Percentiles rank a stretch among this genome's conserved stretches.
These are phyloP conservation scores for Catunica adiposa DNA, from an alignment of 2,329 filamentous ascomycete species.

Conservation along the genomic window DNA sequence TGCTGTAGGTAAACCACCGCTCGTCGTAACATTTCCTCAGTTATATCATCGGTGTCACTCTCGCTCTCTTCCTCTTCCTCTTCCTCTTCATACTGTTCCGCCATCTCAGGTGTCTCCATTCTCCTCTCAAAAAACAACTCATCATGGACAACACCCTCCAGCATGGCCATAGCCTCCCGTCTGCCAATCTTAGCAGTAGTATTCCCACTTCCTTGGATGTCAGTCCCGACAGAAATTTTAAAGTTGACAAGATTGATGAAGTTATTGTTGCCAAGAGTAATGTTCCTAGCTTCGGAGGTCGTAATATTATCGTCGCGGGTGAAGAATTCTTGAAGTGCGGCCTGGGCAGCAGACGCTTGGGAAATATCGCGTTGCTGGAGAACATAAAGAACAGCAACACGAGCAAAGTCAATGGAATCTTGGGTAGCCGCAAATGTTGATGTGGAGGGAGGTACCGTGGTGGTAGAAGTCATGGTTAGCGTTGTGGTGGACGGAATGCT, in stretches of 20 bases:
- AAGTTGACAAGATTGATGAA: constrained; percentile 35
- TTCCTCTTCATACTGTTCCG: not conserved
- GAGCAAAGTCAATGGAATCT: constrained; percentile 44
- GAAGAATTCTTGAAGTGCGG: constrained; percentile 38
- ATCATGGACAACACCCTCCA: not conserved
- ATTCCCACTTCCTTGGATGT: not conserved
- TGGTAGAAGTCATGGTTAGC: constrained; percentile 9
- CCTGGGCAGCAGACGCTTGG: constrained; percentile 38
- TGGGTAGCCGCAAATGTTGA: constrained; percentile 33
- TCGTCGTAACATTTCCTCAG: not conserved
- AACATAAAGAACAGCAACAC: constrained; percentile 44
- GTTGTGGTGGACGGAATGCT: constrained; percentile 11
- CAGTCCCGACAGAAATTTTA: constrained; percentile 11
- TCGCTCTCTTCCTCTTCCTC: not conserved
- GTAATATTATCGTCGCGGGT: constrained; percentile 22
- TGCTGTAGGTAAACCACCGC: constrained; percentile 1
- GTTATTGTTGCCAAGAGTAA: constrained; percentile 29
- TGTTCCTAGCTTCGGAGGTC: constrained; percentile 24
- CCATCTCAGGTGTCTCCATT: not conserved
- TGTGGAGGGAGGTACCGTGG: constrained; percentile 7
- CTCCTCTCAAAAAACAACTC: not conserved
- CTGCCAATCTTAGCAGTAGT: constrained; percentile 1
- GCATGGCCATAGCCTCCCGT: not conserved
- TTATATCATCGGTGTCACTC: not conserved
- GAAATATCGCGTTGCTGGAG: constrained; percentile 37